Evolutionary conservation across 164 flowering plant species (phyloP), one percentile per base, ranked within the genome.

Genomic region (Nymphaea thermarum): DNA sequence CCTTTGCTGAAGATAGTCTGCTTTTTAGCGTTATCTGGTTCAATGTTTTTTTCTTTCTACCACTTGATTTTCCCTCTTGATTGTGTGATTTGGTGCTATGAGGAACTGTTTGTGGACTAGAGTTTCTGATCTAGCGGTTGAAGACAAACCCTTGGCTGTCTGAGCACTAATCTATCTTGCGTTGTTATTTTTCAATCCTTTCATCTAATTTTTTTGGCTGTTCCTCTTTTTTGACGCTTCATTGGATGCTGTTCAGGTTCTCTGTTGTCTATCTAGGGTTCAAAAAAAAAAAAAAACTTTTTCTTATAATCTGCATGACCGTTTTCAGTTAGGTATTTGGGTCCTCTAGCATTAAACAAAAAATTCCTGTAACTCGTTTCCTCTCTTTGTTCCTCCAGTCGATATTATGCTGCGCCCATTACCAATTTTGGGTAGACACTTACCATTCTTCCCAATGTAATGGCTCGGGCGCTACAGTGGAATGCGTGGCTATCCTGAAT

Each of bases 71-170:
- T 60, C 0, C n/a, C 10, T 55, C 10, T 8, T 8, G 10, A 55
- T 55, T 55, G 16, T 61, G 63, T 4, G 11, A 3, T n/a, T 61
- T 14, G 25, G 41, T 74, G 76, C 76, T 5, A 72, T 70, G 76
- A 74, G 70, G 76, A 74, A 12, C 70, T 53, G n/a, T 51, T 5
- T 73, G 70, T 74, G 76, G 76, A 74, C 76, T 74, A 74, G 76
- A 74, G 76, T 74, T 70, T 74, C 76, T 74, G 76, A 73, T 68
- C 45, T 64, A 45, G 71, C 4, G 64, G 43, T 71, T 70, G 77
- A 73, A 61, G 76, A 73, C 76, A 70, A 74, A 66, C 76, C 76
- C 76, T 74, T 74, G 76, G 76, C 76, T 74, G 76, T 74, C 76
- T 74, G 76, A 74, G 76, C 76, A 70, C 64, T 57, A 41, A 43